Percentiles rank a stretch among this genome's conserved stretches.
Evolutionary conservation across 1,284 basidiomycete genomes (phyloP).

Genomic region (Tylopilus orsonianus): DNA sequence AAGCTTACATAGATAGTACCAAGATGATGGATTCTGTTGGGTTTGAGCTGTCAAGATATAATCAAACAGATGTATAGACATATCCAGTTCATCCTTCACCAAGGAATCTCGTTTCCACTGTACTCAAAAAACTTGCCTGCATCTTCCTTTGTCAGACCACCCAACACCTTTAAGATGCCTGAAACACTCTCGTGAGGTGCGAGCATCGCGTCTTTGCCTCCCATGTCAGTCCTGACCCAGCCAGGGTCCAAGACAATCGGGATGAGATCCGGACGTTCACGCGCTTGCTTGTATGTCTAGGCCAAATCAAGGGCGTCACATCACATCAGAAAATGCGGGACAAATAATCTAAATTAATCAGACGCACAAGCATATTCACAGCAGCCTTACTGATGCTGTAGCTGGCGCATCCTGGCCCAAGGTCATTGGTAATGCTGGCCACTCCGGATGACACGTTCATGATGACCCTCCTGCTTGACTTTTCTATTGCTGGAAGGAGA

Average conservation of each 20-base stretch:
- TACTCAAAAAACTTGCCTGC: conserved; percentile 17
- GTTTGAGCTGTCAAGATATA: too few relatives aligned
- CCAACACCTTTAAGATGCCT: conserved; percentile 12
- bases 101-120: conserved; percentile 10
- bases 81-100: conserved; percentile 7
- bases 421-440: conserved; percentile 36
- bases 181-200: conserved; percentile 14
- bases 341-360: neutral
- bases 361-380: conserved; percentile 38
- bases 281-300: conserved; percentile 39
- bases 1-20: too few relatives aligned
- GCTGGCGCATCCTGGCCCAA: conserved; percentile 25
- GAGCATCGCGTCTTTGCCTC: conserved; percentile 9
- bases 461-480: conserved; percentile 36
- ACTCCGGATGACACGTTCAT: conserved; percentile 39
- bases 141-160: conserved; percentile 1
- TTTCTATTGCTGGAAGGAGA: conserved; percentile 39
- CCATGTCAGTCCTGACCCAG: conserved; percentile 38
- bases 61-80: neutral
- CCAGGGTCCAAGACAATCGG: conserved; percentile 35
- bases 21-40: too few relatives aligned
- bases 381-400: conserved; percentile 37
- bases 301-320: neutral
- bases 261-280: conserved; percentile 32
- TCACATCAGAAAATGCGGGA: neutral